Conservation (phyloP, 306 rosid species). For the Ochetophila trinervis region DNA sequence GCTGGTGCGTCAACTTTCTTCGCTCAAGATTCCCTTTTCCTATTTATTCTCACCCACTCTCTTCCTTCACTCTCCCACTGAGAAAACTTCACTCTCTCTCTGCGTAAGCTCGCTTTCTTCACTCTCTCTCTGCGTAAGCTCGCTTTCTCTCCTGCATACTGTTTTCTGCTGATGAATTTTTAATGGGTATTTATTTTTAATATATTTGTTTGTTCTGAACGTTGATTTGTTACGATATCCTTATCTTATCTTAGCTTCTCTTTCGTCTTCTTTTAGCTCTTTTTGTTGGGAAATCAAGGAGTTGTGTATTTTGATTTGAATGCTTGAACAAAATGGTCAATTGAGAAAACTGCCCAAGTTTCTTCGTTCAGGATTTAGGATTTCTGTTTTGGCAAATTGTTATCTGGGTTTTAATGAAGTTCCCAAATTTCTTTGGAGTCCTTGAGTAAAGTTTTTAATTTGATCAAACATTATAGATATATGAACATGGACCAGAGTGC, state of each 20-base stretch:
- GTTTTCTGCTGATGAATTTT: not conserved
- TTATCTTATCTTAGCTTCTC: not conserved
- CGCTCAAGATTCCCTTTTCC: constrained; percentile 6
- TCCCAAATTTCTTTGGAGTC: not conserved
- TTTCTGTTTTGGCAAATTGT: not conserved
- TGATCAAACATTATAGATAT: too few species aligned
- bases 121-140: not conserved
- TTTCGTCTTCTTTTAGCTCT: not conserved
- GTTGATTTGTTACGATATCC: not conserved
- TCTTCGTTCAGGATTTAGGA: not conserved
- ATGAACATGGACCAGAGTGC: too few species aligned
- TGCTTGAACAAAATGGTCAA: not conserved
- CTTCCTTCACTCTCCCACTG: not conserved
- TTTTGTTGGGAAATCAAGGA: not conserved
- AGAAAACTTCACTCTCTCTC: not conserved
- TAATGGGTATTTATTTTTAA: not conserved
- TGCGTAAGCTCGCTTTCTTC: constrained; percentile 21
- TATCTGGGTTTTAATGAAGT: not conserved
- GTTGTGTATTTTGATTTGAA: not conserved
- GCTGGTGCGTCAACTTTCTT: constrained; percentile 3
- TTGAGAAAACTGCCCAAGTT: not conserved
- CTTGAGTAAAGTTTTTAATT: not conserved
- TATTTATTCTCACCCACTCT: not conserved
- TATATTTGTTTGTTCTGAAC: not conserved
- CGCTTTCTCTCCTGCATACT: not conserved